A percentile compares a stretch with the other conserved stretches of the same genome.
Evolutionary conservation across 257 asterid genomes (phyloP).

Genomic region (Scutellaria baicalensis): DNA sequence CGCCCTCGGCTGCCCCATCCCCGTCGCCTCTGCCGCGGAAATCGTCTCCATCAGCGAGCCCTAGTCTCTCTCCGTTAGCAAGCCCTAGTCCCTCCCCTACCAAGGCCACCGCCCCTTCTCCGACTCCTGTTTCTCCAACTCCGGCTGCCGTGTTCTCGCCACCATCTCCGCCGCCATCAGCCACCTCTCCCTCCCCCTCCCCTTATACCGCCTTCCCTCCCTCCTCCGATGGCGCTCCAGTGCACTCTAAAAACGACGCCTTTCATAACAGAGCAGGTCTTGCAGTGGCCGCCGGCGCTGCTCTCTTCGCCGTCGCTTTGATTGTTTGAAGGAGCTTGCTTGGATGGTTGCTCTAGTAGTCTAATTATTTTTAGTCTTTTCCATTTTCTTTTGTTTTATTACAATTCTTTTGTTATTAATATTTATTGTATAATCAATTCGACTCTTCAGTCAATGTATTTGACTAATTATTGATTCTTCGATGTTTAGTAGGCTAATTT

Average conservation of each 20-base stretch:
- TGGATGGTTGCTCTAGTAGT: not conserved
- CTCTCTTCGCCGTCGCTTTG: slow-evolving; percentile 19
- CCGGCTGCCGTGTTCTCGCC: slow-evolving; percentile 15
- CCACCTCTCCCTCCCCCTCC: slow-evolving; percentile 27
- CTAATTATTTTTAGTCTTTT: not conserved
- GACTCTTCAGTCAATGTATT: too few relatives aligned
- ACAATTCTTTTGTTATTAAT: too few relatives aligned
- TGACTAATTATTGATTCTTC: too few relatives aligned
- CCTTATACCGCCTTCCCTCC: slow-evolving; percentile 25
- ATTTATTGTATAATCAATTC: too few relatives aligned
- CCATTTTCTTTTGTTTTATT: not conserved
- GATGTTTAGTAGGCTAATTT: too few relatives aligned
- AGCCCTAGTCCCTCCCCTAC: slow-evolving; percentile 14
- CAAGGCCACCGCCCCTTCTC: not conserved
- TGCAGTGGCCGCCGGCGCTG: slow-evolving; percentile 13
- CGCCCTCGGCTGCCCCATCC: slow-evolving; percentile 21
- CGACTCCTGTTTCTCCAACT: slow-evolving; percentile 18
- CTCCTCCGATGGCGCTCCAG: not conserved
- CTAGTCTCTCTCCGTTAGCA: slow-evolving; percentile 12
- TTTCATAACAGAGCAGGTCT: slow-evolving; percentile 13
- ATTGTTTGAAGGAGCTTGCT: slow-evolving; percentile 14
- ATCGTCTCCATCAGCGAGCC: slow-evolving; percentile 9
- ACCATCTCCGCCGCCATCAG: slow-evolving; percentile 24
- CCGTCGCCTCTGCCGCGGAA: slow-evolving; percentile 11
- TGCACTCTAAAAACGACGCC: slow-evolving; percentile 9